Percentiles rank a stretch among this genome's conserved stretches.
Conservation (phyloP, 2,329 filamentous ascomycete genomes). For the Fusarium pseudocircinatum region DNA sequence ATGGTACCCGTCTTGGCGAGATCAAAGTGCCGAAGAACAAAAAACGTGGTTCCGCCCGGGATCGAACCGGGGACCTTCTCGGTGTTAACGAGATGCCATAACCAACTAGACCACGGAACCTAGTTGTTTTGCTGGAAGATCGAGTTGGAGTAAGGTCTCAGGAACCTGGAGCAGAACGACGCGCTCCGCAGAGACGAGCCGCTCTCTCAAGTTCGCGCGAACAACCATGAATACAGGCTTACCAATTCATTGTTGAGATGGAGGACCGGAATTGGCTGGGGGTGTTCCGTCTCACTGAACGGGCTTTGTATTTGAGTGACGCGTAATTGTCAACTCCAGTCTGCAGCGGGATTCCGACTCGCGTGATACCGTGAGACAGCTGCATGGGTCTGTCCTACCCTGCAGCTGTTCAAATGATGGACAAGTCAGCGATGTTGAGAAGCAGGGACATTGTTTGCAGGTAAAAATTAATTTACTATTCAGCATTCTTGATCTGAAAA, state of each 20-base stretch:
- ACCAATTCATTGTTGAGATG: background rate
- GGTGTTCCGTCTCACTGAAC: background rate
- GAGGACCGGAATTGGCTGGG: background rate
- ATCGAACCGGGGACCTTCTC: constrained; percentile 22
- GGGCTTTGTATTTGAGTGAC: background rate
- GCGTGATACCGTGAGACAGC: background rate
- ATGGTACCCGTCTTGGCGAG: background rate
- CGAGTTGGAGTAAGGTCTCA: fast-evolving
- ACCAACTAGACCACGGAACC: constrained; percentile 22
- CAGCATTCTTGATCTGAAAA: fast-evolving
- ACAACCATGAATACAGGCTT: background rate
- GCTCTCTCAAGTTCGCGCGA: no score
- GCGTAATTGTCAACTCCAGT: background rate
- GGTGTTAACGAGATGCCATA: constrained; percentile 23
- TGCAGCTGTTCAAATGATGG: background rate
- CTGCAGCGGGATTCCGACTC: background rate
- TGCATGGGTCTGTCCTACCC: background rate
- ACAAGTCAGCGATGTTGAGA: background rate
- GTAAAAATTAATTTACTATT: no score
- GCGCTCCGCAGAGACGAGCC: background rate
- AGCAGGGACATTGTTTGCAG: background rate
- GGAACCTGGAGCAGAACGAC: fast-evolving
- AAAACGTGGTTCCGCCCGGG: constrained; percentile 13
- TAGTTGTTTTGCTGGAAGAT: background rate
- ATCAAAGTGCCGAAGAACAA: background rate